Evolutionary conservation across 2,329 filamentous ascomycete genomes (phyloP), one percentile per base, ranked within the genome.

Genomic region (Ceratocystis ficicola): DNA sequence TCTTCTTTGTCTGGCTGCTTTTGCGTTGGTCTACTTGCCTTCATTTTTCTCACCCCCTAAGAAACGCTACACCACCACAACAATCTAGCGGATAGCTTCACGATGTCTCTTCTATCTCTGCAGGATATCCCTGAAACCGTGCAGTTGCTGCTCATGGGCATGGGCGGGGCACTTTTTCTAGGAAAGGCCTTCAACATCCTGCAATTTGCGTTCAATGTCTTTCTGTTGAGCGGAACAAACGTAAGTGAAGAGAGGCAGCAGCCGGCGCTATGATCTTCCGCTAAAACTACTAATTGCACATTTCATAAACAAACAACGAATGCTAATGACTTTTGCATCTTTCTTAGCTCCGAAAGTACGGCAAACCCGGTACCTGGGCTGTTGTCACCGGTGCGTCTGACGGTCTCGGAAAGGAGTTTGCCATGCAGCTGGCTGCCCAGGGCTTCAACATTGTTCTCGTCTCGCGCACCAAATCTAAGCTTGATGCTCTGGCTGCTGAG

Each of bases 391-490:
- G 94, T 69, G 94, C 93, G 63, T 96, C 92, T 10, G 94, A 99
- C 76, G 95, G 94, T 69, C 86, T 99, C 69, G 94, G 94, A 74
- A 97, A 96, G 77, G 94, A 99, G 78, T 99, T 90, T 74, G 90
- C 93, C 46, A 81, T 88, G 41, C 91, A 97, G 75, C 86, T 99
- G 66, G 92, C 94, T 28, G 80, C 84, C 68, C 92, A 94, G 74
- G 92, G 92, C 72, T 99, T 93, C 84, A 97, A 96, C 77, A 81
- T 97, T 71, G 79, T 99, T 69, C 89, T 99, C 71, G 87, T 99
- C 68, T 97, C 94, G 59, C 92, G 95, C 72, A 97, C 95, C n/a
- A 83, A 88, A 70, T 90, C 90, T 50, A 99, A 99, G 78, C 86
- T 99, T 70, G 84, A 89, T 65, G 76, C 84, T 1, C 83, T 99